Evolutionary conservation across 2,329 filamentous ascomycete species (phyloP).

Genomic region (Anthostomella pinea): DNA sequence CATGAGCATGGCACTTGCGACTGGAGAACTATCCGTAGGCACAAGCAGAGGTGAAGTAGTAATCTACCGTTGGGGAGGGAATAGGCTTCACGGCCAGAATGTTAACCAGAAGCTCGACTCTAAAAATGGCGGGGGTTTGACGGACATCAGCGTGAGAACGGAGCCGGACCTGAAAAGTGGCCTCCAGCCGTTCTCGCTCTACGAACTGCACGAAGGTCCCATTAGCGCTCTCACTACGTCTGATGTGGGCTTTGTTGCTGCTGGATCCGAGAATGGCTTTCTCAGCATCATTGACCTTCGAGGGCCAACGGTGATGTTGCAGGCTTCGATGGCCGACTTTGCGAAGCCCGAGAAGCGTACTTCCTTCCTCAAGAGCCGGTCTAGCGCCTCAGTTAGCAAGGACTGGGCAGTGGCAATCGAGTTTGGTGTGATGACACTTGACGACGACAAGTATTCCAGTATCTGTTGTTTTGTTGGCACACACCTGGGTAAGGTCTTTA

Average conservation of each 20-base stretch:
- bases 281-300: conserved; percentile 83
- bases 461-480: conserved; percentile 92
- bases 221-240: conserved; percentile 79
- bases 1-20: conserved; percentile 77
- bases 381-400: conserved; percentile 43
- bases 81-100: conserved; percentile 68
- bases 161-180: conserved; percentile 76
- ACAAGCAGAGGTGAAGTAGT: conserved; percentile 80
- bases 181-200: conserved; percentile 73
- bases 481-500: conserved; percentile 76
- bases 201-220: conserved; percentile 79
- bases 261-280: conserved; percentile 79
- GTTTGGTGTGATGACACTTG: conserved; percentile 90
- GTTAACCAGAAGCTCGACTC: conserved; percentile 50
- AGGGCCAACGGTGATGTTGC: conserved; percentile 80
- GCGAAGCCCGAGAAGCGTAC: conserved; percentile 71
- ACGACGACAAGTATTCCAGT: conserved; percentile 93
- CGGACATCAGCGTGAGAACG: conserved; percentile 68
- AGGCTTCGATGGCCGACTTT: conserved; percentile 69
- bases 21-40: conserved; percentile 82
- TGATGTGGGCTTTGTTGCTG: conserved; percentile 89
- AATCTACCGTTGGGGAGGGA: conserved; percentile 84
- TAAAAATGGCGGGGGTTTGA: conserved; percentile 68
- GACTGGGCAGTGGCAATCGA: conserved; percentile 83
- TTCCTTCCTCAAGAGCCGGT: conserved; percentile 64